Percentiles rank a stretch among this genome's conserved stretches.
Evolutionary conservation across 2,329 filamentous ascomycete species (phyloP).

Genomic region (Penicillium sp.): DNA sequence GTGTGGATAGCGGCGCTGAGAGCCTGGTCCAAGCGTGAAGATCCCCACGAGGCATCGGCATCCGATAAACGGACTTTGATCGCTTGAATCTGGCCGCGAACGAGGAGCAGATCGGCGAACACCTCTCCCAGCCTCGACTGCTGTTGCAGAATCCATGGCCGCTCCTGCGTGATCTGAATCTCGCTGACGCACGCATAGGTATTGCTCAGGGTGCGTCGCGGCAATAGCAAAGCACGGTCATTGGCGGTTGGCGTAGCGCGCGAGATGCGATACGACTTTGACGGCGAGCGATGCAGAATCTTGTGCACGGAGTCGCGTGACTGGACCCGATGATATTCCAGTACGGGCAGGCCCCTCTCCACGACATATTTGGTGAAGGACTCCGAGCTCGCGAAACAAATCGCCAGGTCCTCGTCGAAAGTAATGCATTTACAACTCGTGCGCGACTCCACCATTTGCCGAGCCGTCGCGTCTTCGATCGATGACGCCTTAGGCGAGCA

Average conservation of each 20-base stretch:
- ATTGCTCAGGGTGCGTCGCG: constrained; percentile 53
- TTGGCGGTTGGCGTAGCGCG: constrained; percentile 44
- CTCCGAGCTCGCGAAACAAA: constrained; percentile 65
- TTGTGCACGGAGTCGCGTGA: constrained; percentile 56
- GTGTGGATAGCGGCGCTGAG: constrained; percentile 63
- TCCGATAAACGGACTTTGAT: constrained; percentile 68
- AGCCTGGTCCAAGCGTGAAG: constrained; percentile 57
- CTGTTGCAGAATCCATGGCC: constrained; percentile 70
- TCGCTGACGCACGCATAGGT: constrained; percentile 59
- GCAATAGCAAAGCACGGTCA: constrained; percentile 61
- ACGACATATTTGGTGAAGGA: constrained; percentile 63
- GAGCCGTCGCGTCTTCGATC: constrained; percentile 67
- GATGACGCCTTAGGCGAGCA: constrained; percentile 70
- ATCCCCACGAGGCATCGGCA: constrained; percentile 65
- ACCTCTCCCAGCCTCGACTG: constrained; percentile 67
- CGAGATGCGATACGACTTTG: constrained; percentile 66
- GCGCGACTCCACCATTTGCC: constrained; percentile 60
- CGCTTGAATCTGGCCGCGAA: constrained; percentile 64
- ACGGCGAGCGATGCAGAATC: constrained; percentile 51
- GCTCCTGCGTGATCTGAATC: constrained; percentile 56
- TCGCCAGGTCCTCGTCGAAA: constrained; percentile 59
- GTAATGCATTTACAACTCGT: constrained; percentile 66
- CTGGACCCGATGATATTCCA: constrained; percentile 57
- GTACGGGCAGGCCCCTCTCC: constrained; percentile 56
- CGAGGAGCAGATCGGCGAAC: constrained; percentile 70